Conservation (phyloP, 192 early-diverging fungal genomes). For the Thamnidium elegans region DNA sequence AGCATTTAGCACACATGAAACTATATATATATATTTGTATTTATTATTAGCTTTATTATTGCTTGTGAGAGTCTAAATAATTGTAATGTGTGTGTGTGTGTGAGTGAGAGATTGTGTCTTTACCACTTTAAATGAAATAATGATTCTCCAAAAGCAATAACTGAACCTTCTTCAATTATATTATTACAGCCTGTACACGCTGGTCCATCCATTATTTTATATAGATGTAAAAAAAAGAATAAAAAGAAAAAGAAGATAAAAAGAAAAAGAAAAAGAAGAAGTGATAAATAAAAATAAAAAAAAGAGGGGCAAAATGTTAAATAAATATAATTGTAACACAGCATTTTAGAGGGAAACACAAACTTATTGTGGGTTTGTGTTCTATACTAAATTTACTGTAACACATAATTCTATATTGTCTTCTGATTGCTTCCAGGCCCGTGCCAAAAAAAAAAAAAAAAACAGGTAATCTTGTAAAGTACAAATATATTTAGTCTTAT, state of each 20-base stretch:
- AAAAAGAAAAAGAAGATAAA: not conserved
- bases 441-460: too few species aligned
- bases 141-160: constrained; percentile 77
- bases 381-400: too few species aligned
- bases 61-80: not conserved
- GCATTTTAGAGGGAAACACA: too few species aligned
- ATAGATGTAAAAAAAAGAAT: not conserved
- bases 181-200: constrained; percentile 66
- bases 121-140: constrained; percentile 84
- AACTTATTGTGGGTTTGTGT: too few species aligned
- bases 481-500: too few species aligned
- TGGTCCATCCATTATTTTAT: constrained; percentile 33
- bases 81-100: not conserved
- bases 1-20: constrained; percentile 77
- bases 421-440: too few species aligned
- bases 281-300: not conserved
- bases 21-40: constrained; percentile 36
- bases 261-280: not conserved
- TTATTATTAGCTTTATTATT: constrained; percentile 20
- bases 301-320: not conserved
- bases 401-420: too few species aligned
- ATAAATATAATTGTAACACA: too few species aligned
- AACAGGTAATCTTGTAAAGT: too few species aligned
- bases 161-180: constrained; percentile 72
- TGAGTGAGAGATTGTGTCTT: constrained; percentile 9